Evolutionary conservation across 352 stramenopile species (phyloP).

Genomic region (Pseudoperonospora humuli): DNA sequence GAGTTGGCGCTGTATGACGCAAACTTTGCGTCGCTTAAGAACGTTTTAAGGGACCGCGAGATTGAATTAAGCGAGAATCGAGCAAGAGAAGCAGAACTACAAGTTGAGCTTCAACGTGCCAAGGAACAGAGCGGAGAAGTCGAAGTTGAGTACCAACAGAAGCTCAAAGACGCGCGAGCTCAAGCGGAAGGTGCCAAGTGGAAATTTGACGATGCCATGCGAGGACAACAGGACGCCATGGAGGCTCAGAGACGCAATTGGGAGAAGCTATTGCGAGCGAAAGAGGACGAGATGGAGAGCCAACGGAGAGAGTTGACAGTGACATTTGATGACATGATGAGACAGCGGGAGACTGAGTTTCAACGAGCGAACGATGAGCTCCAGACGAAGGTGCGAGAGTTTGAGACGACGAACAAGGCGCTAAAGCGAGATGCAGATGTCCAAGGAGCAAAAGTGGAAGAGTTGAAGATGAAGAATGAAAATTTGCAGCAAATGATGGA

Average conservation of each 20-base stretch:
- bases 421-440: slow-evolving; percentile 35
- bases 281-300: slow-evolving; percentile 71
- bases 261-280: slow-evolving; percentile 54
- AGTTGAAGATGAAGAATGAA: slow-evolving; percentile 60
- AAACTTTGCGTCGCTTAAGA: slow-evolving; percentile 76
- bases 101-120: slow-evolving; percentile 39
- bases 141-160: slow-evolving; percentile 53
- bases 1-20: slow-evolving; percentile 84
- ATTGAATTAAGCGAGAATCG: slow-evolving; percentile 59
- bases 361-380: slow-evolving; percentile 37
- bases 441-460: slow-evolving; percentile 33
- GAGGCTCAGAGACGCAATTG: slow-evolving; percentile 40
- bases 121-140: slow-evolving; percentile 37
- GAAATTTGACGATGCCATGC: slow-evolving; percentile 72
- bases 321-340: slow-evolving; percentile 74
- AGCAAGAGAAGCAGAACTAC: slow-evolving; percentile 44
- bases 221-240: slow-evolving; percentile 50
- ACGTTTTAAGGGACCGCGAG: slow-evolving; percentile 63
- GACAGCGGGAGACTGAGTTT: slow-evolving; percentile 55
- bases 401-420: slow-evolving; percentile 55
- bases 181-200: slow-evolving; percentile 66
- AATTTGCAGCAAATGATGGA: slow-evolving; percentile 48
- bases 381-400: slow-evolving; percentile 34
- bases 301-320: slow-evolving; percentile 64
- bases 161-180: slow-evolving; percentile 63